Evolutionary conservation across 768 basidiomycete genomes (phyloP), one percentile per base, ranked within the genome.

Genomic region (Leccinum fibrillosum): DNA sequence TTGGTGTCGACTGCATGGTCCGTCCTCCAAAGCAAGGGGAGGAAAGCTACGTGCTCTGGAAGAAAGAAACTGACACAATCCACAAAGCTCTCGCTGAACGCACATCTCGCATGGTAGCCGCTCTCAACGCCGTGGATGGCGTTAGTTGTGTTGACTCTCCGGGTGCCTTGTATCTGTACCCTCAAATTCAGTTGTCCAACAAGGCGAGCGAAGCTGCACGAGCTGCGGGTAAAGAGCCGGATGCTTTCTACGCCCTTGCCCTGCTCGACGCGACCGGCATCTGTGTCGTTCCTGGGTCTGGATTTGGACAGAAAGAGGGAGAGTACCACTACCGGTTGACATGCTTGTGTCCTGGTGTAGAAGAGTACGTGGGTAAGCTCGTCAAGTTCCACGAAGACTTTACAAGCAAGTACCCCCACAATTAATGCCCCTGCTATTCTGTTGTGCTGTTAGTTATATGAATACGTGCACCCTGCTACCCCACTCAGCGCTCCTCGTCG

Each of bases 1-100:
- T 99, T 69, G 94, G 92, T 42, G 90, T 99, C 17, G 96, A 98
- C 73, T 86, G 86, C 62, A 85, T 97, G 81, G 89, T 98, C n/a
- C 84, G 92, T 26, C 94, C 96, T 19, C 96, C 96, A 2, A 81
- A 82, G 62, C 72, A 78, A 13, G 92, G 91, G 17, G 82, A 88
- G 2, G 81, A 84, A 65, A 90, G 88, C 58, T 94, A 94, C 74
- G 69, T 73, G 42, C 81, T 87, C 15, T 99, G 89, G 88, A 82
- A 89, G 71, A 70, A 84, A 68, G 96, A 99, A 77, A 94, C 92
- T 17, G 82, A 86, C 49, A 73, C 80, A 4, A 97, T 89, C 65
- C 92, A 94, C 69, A 76, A 79, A 25, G 89, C 84, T 49, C 83
- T 96, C 51, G 84, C 84, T 2, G 70, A 79, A 47, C 87, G 94